phyloP scores from a whole-genome alignment of 805 yeast species.

The Alloascoidea hylecoeti region DNA sequence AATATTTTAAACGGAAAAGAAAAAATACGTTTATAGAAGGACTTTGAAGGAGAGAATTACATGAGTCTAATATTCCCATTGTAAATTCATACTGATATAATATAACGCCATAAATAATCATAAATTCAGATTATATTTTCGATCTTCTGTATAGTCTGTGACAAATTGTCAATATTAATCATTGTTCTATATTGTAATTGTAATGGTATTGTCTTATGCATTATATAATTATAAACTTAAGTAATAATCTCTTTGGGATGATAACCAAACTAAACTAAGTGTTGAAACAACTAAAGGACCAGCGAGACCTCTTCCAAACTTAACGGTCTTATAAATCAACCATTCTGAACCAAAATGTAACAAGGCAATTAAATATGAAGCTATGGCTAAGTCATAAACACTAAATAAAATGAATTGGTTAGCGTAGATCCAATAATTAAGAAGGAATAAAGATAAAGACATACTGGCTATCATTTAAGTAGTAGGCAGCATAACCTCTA shows the following conservation, averaged over 20 bases:
- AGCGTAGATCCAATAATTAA: too few relatives aligned
- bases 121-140: too few relatives aligned
- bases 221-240: constrained; percentile 10
- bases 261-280: constrained; percentile 72
- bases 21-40: too few relatives aligned
- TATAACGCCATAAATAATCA: too few relatives aligned
- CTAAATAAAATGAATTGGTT: constrained; percentile 4
- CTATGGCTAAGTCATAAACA: constrained; percentile 65
- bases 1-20: too few relatives aligned
- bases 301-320: constrained; percentile 71
- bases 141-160: too few relatives aligned
- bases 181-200: too few relatives aligned
- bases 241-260: constrained; percentile 52
- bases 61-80: too few relatives aligned
- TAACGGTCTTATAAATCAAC: constrained; percentile 65
- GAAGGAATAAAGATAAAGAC: constrained; percentile 4
- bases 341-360: constrained; percentile 77
- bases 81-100: too few relatives aligned
- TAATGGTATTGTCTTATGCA: too few relatives aligned
- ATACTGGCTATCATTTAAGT: constrained; percentile 46
- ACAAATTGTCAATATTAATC: too few relatives aligned
- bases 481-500: constrained; percentile 77
- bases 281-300: constrained; percentile 84
- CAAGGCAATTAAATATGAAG: constrained; percentile 72
- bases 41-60: too few relatives aligned